phyloP scores from a whole-genome alignment of 768 basidiomycete genomes.

The Trichaptum fuscoviolaceum region DNA sequence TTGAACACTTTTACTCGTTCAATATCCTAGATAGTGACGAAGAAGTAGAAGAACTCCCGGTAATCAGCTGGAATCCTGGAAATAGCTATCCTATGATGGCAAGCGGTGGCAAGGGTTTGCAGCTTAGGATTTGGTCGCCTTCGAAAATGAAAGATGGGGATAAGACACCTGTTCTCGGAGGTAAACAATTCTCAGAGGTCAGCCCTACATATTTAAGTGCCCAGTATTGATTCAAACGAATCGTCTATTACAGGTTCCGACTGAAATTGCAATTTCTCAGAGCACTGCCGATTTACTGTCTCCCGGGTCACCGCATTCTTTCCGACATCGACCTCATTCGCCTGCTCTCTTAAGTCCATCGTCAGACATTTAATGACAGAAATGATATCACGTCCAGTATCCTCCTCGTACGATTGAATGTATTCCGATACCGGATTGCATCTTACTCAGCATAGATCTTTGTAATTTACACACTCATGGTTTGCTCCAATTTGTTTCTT shows the following conservation, averaged over 20 bases:
- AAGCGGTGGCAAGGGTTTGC: not conserved
- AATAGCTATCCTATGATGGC: not conserved
- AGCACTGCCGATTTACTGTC: not conserved
- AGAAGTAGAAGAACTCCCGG: not conserved
- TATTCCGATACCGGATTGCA: not conserved
- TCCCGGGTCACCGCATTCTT: not conserved
- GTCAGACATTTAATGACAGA: not conserved
- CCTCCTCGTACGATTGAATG: not conserved
- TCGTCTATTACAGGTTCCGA: not conserved
- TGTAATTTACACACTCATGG: too few relatives aligned
- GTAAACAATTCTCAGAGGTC: not conserved
- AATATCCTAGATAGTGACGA: not conserved
- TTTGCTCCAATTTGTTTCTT: too few relatives aligned
- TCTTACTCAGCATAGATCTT: too few relatives aligned
- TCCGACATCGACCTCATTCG: not conserved
- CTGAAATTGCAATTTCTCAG: not conserved
- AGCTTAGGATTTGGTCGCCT: not conserved
- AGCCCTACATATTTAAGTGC: not conserved
- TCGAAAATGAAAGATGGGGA: not conserved
- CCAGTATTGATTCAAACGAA: not conserved
- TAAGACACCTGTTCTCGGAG: not conserved
- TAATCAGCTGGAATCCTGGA: not conserved
- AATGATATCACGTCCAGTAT: not conserved
- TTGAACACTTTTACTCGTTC: not conserved
- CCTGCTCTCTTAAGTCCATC: not conserved